These are phyloP conservation scores for Linnemannia schmuckeri DNA, from an alignment of 192 early-diverging fungal species.

Conservation along the genomic window DNA sequence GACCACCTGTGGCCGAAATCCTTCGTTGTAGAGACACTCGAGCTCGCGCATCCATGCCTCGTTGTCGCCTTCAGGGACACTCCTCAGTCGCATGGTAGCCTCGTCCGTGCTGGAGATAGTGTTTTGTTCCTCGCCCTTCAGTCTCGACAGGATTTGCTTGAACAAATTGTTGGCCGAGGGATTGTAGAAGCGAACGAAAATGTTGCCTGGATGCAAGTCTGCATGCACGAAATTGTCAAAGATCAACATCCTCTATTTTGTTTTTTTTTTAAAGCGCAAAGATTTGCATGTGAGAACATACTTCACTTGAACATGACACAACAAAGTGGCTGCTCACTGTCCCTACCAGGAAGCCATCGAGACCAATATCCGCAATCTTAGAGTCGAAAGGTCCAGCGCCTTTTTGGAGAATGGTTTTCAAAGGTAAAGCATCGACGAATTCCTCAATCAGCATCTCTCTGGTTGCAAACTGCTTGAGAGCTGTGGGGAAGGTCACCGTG, in stretches of 20 bases:
- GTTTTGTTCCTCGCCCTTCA: conserved; percentile 29
- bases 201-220: conserved; percentile 96
- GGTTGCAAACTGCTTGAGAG: conserved; percentile 67
- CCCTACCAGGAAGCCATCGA: conserved; percentile 44
- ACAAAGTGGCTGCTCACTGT: background rate
- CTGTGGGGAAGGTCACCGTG: conserved; percentile 76
- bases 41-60: conserved; percentile 62
- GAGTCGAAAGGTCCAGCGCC: conserved; percentile 78
- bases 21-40: conserved; percentile 68
- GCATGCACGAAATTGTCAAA: conserved; percentile 96
- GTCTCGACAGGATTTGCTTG: conserved; percentile 59
- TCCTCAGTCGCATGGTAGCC: conserved; percentile 56
- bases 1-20: conserved; percentile 82
- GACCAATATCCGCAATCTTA: conserved; percentile 84
- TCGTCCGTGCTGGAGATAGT: conserved; percentile 54
- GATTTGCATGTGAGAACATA: conserved; percentile 15
- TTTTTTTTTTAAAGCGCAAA: background rate
- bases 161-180: conserved; percentile 66
- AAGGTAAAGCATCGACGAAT: conserved; percentile 81
- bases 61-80: conserved; percentile 48
- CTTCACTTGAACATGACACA: no score
- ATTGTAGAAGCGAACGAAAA: conserved; percentile 84
- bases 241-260: conserved; percentile 85
- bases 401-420: conserved; percentile 79
- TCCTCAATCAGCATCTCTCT: conserved; percentile 87